phyloP scores from a whole-genome alignment of 2,329 filamentous ascomycete species.

The Lecanicillium sp. region DNA sequence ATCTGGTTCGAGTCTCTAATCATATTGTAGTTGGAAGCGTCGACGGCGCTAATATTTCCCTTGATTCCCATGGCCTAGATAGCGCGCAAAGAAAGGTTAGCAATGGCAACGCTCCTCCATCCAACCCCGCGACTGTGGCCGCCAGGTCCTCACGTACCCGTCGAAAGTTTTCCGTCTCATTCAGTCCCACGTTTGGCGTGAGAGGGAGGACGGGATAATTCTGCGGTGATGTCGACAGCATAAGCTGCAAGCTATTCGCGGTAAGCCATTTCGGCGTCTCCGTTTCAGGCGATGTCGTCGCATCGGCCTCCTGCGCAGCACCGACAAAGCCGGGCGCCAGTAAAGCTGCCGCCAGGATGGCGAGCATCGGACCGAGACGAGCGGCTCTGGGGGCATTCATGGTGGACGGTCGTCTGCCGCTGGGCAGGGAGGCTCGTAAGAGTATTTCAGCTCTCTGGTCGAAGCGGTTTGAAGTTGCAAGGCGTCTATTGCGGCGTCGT shows the following conservation, averaged over 20 bases:
- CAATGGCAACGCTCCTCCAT: not conserved
- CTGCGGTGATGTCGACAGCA: constrained; percentile 21
- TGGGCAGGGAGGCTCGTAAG: too few species aligned
- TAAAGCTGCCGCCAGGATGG: constrained; percentile 16
- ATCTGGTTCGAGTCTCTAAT: constrained; percentile 29
- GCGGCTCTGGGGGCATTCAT: not conserved
- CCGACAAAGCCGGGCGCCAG: constrained; percentile 21
- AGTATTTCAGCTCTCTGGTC: too few species aligned
- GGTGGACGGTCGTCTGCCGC: not conserved
- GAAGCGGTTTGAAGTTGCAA: too few species aligned
- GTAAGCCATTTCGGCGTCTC: constrained; percentile 31
- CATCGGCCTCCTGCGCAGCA: constrained; percentile 21
- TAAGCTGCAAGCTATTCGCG: constrained; percentile 33
- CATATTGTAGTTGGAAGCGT: constrained; percentile 34
- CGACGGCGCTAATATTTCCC: constrained; percentile 36
- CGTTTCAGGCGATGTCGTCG: constrained; percentile 25
- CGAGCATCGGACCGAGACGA: not conserved
- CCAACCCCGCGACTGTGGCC: too few species aligned
- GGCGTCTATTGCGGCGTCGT: constrained; percentile 32
- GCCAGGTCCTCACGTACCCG: constrained; percentile 20
- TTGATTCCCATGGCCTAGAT: constrained; percentile 33
- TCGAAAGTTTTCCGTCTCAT: constrained; percentile 26
- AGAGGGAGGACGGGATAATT: constrained; percentile 38
- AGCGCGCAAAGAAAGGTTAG: not conserved
- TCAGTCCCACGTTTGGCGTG: constrained; percentile 33